Evolutionary conservation across 2,329 filamentous ascomycete genomes (phyloP).

Genomic region (Aphanocladium album): DNA sequence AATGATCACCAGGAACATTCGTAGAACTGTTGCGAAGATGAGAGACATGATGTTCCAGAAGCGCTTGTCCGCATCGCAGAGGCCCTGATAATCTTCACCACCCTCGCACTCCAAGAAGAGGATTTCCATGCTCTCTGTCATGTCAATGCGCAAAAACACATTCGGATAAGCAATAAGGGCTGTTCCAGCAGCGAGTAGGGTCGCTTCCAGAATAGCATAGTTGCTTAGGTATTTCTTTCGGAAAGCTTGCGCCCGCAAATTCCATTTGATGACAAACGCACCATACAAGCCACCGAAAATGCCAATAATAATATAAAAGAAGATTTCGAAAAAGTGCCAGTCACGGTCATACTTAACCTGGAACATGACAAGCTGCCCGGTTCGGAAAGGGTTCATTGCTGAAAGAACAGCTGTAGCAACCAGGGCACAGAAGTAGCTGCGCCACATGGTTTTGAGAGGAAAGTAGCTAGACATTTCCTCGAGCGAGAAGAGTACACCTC

Average conservation of each 20-base stretch:
- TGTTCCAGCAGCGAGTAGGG: slow-evolving; percentile 74
- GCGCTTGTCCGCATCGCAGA: slow-evolving; percentile 76
- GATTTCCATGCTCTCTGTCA: slow-evolving; percentile 99
- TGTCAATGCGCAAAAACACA: slow-evolving; percentile 90
- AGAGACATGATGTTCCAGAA: slow-evolving; percentile 76
- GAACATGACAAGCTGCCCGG: slow-evolving; percentile 98
- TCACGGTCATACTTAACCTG: slow-evolving; percentile 91
- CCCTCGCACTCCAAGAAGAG: slow-evolving; percentile 91
- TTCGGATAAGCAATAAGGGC: slow-evolving; percentile 96
- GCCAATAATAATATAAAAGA: slow-evolving; percentile 89
- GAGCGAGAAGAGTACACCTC: slow-evolving; percentile 90
- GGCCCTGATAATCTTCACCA: slow-evolving; percentile 78
- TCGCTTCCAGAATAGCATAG: slow-evolving; percentile 83
- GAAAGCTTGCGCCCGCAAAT: slow-evolving; percentile 83
- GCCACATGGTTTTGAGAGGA: slow-evolving; percentile 94
- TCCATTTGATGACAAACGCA: slow-evolving; percentile 97
- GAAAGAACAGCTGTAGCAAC: slow-evolving; percentile 90
- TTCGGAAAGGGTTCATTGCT: slow-evolving; percentile 96
- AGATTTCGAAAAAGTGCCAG: slow-evolving; percentile 95
- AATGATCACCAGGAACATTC: slow-evolving; percentile 82
- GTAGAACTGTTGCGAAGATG: slow-evolving; percentile 70
- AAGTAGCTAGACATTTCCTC: slow-evolving; percentile 98
- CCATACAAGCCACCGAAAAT: slow-evolving; percentile 93
- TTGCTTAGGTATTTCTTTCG: slow-evolving; percentile 84
- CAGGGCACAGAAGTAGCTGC: slow-evolving; percentile 95